Percentiles rank a stretch among this genome's conserved stretches.
These are phyloP conservation scores for Dissophora ornata DNA, from an alignment of 192 early-diverging fungal species.

Conservation along the genomic window DNA sequence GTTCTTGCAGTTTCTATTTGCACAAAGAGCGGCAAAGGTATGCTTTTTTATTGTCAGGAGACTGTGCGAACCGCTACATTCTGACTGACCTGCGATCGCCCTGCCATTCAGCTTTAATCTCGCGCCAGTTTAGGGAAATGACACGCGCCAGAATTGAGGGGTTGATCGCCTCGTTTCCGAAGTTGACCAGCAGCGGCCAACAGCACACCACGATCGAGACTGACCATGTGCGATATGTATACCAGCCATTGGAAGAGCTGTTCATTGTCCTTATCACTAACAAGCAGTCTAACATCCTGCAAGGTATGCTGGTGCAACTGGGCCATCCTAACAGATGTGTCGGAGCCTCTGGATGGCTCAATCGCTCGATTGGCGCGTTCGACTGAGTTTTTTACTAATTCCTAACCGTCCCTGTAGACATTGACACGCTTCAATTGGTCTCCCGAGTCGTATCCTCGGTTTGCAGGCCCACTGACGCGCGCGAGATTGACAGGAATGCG, in stretches of 20 bases:
- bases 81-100: too few species aligned
- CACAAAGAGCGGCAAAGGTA: constrained; percentile 96
- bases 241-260: constrained; percentile 96
- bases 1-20: constrained; percentile 91
- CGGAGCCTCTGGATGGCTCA: too few species aligned
- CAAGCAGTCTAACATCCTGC: constrained; percentile 95
- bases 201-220: constrained; percentile 99
- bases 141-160: constrained; percentile 96
- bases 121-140: constrained; percentile 98
- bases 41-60: not conserved
- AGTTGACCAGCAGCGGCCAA: constrained; percentile 88
- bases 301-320: constrained; percentile 54
- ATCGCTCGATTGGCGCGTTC: too few species aligned
- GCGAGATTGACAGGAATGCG: constrained; percentile 84
- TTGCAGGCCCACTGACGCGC: constrained; percentile 87
- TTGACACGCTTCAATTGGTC: constrained; percentile 94
- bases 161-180: constrained; percentile 95
- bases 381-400: too few species aligned
- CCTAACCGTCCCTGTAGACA: too few species aligned
- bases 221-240: constrained; percentile 96
- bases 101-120: constrained; percentile 85
- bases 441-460: constrained; percentile 91
- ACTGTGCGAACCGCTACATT: too few species aligned
- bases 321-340: not conserved
- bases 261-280: constrained; percentile 98